These are phyloP conservation scores for Stachybotrys chartarum DNA, from an alignment of 2,329 filamentous ascomycete genomes.

Conservation along the genomic window DNA sequence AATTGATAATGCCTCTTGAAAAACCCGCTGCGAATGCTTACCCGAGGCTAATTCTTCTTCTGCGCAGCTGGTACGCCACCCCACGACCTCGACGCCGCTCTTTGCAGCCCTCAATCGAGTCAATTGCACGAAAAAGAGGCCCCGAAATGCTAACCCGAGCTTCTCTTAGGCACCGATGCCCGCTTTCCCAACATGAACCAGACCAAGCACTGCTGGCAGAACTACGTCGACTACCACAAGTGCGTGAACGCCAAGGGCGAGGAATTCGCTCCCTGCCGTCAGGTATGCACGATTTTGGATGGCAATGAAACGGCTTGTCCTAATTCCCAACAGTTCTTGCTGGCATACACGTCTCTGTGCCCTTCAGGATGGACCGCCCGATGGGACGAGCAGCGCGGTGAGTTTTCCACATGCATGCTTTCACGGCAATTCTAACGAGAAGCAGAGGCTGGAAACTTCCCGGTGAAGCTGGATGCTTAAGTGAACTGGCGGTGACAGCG, in stretches of 20 bases:
- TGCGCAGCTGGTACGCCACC: conserved; percentile 35
- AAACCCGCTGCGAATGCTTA: conserved; percentile 24
- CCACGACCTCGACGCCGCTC: conserved; percentile 7
- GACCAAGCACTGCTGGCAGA: conserved; percentile 99
- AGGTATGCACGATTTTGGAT: conserved; percentile 53
- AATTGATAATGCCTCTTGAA: conserved; percentile 32
- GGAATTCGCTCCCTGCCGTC: conserved; percentile 93
- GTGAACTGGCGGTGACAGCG: conserved; percentile 4
- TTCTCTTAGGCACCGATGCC: conserved; percentile 79
- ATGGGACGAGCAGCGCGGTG: conserved; percentile 97
- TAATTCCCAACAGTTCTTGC: conserved; percentile 65
- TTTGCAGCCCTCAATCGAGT: conserved; percentile 13
- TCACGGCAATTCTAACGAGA: conserved; percentile 15
- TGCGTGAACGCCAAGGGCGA: conserved; percentile 98
- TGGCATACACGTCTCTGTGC: conserved; percentile 96
- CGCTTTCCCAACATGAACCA: conserved; percentile 98
- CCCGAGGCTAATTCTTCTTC: conserved; percentile 32
- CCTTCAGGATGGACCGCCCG: conserved; percentile 87
- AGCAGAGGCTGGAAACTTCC: conserved; percentile 63
- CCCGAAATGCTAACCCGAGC: conserved; percentile 6
- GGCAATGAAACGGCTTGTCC: conserved; percentile 1
- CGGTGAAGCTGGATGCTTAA: conserved; percentile 56
- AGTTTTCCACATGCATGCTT: conserved; percentile 24
- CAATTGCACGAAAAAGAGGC: conserved; percentile 14
- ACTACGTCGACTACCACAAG: conserved; percentile 99